phyloP scores from a whole-genome alignment of 768 basidiomycete species.

The Clitopilus hobsonii region DNA sequence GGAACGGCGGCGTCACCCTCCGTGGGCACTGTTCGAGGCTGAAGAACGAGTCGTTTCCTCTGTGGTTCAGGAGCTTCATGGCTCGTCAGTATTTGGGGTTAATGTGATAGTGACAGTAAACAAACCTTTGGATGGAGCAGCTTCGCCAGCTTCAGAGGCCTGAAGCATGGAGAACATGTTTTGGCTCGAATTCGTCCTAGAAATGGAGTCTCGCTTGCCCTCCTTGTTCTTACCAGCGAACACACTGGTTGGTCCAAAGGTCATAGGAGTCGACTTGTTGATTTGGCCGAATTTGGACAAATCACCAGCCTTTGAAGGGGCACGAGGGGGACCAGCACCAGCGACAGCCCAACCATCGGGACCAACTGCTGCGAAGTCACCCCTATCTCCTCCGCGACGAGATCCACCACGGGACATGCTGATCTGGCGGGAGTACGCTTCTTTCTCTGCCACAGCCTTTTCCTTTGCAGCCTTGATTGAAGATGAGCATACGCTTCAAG shows the following conservation, averaged over 20 bases:
- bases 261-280: conserved; percentile 56
- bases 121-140: conserved; percentile 44
- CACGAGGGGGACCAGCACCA: conserved; percentile 43
- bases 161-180: conserved; percentile 91
- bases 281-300: conserved; percentile 88
- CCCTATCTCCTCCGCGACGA: conserved; percentile 74
- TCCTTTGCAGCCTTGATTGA: conserved; percentile 70
- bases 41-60: conserved; percentile 68
- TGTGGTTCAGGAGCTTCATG: conserved; percentile 44
- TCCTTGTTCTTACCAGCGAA: conserved; percentile 69
- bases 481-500: conserved; percentile 3
- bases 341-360: conserved; percentile 90
- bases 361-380: conserved; percentile 50
- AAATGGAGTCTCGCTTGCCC: conserved; percentile 66
- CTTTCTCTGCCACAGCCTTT: conserved; percentile 61
- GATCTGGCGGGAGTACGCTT: conserved; percentile 52
- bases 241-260: conserved; percentile 82
- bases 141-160: conserved; percentile 52
- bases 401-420: conserved; percentile 91
- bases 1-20: conserved; percentile 30
- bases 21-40: conserved; percentile 75
- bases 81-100: conserved; percentile 45
- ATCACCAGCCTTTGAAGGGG: conserved; percentile 78
- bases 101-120: conserved; percentile 45
- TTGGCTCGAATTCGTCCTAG: conserved; percentile 71